Evolutionary conservation across 2,329 filamentous ascomycete genomes (phyloP), one percentile per base, ranked within the genome.

Genomic region (Shiraia sp.): DNA sequence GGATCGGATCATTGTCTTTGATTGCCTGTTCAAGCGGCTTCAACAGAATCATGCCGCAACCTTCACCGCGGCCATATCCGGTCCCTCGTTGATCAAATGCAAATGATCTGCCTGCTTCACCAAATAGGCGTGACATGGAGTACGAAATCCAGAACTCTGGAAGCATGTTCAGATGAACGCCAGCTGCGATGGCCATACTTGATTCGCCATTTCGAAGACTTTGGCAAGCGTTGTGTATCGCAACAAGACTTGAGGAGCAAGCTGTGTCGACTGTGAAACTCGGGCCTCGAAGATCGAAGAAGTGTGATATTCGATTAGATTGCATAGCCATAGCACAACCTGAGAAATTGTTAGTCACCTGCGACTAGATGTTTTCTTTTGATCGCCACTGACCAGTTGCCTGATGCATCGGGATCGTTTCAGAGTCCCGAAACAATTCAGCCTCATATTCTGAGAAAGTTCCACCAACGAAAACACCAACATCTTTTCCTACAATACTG

Each of bases 1-100:
- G 64, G 19, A 78, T 72, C 0, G 73, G 71, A 54, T 85, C 80
- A 16, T 79, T 79, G 50, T 81, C 79, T 9, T 69, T 67, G 4
- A 85, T 51, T 1, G 83, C 83, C 57, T 82, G 77, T 5, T 72
- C 67, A 0, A 86, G 66, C 2, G 73, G 75, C 65, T 85, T 85
- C 10, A 86, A 58, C 9, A 84, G 59, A 3, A 86, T 51, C n/a
- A 79, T 73, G 0, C 75, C 81, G 17, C 80, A 73, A 5, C 83
- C 84, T 55, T 87, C 84, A 1, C 83, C 83, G 26, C 83, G 75
- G 0, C 79, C 82, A 55, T 86, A 87, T 0, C 85, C 85, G 2
- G 52, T 55, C 13, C 80, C 83, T 3, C 74, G 72, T n/a, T 71
- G 59, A 51, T 83, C 82, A 42, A 67, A 72, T 15, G 65, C 60